Conservation (phyloP, 768 basidiomycete genomes). For the Podaxis sp. region DNA sequence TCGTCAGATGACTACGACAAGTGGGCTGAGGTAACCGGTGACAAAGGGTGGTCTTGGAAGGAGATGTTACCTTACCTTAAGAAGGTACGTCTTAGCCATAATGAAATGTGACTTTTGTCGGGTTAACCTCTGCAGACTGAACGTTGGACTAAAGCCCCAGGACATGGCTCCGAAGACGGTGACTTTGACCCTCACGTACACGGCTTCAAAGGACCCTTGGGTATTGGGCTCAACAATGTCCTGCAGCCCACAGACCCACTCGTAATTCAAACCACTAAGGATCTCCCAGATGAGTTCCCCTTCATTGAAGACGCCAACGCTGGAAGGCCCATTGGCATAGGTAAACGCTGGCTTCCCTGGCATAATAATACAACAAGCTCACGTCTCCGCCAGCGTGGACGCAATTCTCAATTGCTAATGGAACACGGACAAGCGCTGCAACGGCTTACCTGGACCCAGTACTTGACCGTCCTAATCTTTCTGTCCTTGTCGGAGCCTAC, state of each 20-base stretch:
- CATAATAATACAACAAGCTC: not conserved
- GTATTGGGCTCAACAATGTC: conserved; percentile 2
- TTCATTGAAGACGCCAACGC: conserved; percentile 14
- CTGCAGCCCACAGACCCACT: not conserved
- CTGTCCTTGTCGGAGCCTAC: conserved; percentile 1
- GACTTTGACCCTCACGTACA: conserved; percentile 14
- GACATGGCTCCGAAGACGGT: conserved; percentile 3
- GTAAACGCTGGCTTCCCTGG: not conserved
- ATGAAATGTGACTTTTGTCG: too few species aligned
- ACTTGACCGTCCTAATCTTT: conserved; percentile 11
- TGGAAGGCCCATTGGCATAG: conserved; percentile 15
- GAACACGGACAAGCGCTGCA: conserved; percentile 9
- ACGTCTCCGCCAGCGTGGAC: conserved; percentile 2
- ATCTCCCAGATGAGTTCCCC: conserved; percentile 13
- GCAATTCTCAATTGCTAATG: conserved; percentile 11
- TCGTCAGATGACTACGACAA: conserved; percentile 23
- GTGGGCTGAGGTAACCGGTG: conserved; percentile 21
- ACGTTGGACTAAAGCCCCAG: conserved; percentile 3
- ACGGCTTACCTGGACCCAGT: conserved; percentile 8
- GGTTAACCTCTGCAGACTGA: not conserved
- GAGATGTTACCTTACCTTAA: conserved; percentile 19
- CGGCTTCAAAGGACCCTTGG: conserved; percentile 12
- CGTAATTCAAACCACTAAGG: conserved; percentile 6
- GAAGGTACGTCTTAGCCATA: conserved; percentile 15
- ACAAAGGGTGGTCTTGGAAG: conserved; percentile 26